These are phyloP conservation scores for Wickerhamiella domercqiae DNA, from an alignment of 805 yeast species.

Conservation along the genomic window DNA sequence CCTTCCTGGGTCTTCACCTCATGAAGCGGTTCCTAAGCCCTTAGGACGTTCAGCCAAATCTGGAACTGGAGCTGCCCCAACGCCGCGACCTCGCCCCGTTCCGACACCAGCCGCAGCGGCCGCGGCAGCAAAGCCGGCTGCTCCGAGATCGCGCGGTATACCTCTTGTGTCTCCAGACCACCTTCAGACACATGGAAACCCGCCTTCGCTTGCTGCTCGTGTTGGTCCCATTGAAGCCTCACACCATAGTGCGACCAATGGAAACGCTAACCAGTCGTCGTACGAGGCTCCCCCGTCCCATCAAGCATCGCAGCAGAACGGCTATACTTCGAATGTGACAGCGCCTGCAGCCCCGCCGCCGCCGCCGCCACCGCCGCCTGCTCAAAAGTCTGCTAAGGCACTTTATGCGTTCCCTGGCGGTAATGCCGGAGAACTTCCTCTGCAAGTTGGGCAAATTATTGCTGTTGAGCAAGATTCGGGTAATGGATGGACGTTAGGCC, in stretches of 20 bases:
- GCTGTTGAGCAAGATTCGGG: constrained; percentile 56
- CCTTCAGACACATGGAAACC: constrained; percentile 15
- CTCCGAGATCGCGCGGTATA: constrained; percentile 2
- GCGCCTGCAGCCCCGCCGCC: constrained; percentile 33
- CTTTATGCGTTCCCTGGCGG: constrained; percentile 81
- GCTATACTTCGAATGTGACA: constrained; percentile 3
- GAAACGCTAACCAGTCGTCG: constrained; percentile 12
- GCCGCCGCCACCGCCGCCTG: constrained; percentile 47
- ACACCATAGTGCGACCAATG: constrained; percentile 4
- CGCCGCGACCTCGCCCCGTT: constrained; percentile 6
- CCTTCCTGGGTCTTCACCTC: constrained; percentile 52
- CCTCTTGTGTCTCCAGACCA: constrained; percentile 14
- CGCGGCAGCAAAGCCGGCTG: constrained; percentile 8
- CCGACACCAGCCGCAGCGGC: constrained; percentile 11
- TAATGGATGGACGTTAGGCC: constrained; percentile 92
- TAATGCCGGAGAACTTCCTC: constrained; percentile 69
- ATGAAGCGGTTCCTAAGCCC: constrained; percentile 64
- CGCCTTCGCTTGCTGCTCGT: constrained; percentile 13
- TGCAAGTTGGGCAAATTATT: constrained; percentile 60
- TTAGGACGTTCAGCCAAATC: no score
- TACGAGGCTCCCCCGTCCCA: constrained; percentile 17
- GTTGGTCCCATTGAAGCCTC: constrained; percentile 12
- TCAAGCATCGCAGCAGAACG: constrained; percentile 8
- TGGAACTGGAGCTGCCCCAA: constrained; percentile 10
- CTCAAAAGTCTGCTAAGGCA: constrained; percentile 68